Base-by-base conservation (phyloP, 352 stramenopile genomes). In the Phytophthora europaea region DNA sequence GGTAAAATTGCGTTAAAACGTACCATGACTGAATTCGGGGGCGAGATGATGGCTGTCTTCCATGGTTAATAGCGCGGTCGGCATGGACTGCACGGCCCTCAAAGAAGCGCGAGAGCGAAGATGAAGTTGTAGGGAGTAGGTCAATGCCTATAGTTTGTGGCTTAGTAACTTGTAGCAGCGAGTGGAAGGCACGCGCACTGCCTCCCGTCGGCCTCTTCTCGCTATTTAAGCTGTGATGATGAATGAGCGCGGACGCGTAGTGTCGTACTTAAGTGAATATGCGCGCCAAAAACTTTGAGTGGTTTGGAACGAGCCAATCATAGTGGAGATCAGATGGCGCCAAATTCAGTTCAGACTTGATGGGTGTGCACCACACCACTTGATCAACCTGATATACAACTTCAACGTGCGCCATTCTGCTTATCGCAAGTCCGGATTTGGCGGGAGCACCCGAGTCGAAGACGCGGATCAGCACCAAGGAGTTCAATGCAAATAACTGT, bases 211-310 rank as follows among this genome's bases (percentile, higher is more conserved):
- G 51, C 23, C 40, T 38, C n/a, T 73, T 57, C 54, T 36, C 68
- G 67, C 47, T 65, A 62, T 63, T 75, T 75, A 6, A 45, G 26
- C 52, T 67, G 20, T 71, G 61, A 50, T 66, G 12, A 31, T 40
- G 15, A 69, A 62, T 34, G n/a, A 57, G 16, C 12, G 36, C n/a
- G 12, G 38, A 36, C 8, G 22, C 15, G 15, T 34, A n/a, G 31
- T 61, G 53, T 70, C 74, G 77, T 52, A 84, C 63, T 76, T 83
- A 75, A 28, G 2, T 0, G 58, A 62, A 57, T 66, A 28, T 69
- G 34, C 72, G 78, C 78, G 77, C 77, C 66, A 45, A 78, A 80
- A 82, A 72, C 61, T 70, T 61, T 61, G 51, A 67, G 45, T 58
- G 50, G 45, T 59, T 72, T 70, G 52, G 50, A 61, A 60, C 8